Evolutionary conservation across 2,329 filamentous ascomycete species (phyloP).

Genomic region (Colletotrichum higginsianum): DNA sequence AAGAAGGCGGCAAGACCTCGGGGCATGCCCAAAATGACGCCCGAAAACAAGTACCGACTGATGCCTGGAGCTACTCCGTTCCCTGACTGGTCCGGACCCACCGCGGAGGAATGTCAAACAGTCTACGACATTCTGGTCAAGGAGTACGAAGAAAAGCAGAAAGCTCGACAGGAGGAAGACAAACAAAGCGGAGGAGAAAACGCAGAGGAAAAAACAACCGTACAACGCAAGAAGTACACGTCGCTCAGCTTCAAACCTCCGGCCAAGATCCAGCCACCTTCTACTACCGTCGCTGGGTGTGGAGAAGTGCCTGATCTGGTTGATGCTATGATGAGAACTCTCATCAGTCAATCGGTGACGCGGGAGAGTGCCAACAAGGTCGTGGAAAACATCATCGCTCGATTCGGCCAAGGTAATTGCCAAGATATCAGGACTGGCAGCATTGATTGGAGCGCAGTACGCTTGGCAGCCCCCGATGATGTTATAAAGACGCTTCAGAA

Average conservation of each 20-base stretch:
- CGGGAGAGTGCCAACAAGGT: slow-evolving; percentile 72
- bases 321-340: slow-evolving; percentile 68
- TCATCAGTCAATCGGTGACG: slow-evolving; percentile 67
- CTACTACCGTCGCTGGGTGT: slow-evolving; percentile 78
- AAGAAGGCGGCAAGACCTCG: slow-evolving; percentile 45
- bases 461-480: slow-evolving; percentile 69
- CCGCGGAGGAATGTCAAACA: slow-evolving; percentile 76
- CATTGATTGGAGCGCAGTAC: slow-evolving; percentile 82
- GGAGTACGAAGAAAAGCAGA: slow-evolving; percentile 70
- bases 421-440: slow-evolving; percentile 78
- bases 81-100: slow-evolving; percentile 76
- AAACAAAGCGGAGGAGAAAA: neutral
- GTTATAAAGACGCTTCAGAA: slow-evolving; percentile 78
- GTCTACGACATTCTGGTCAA: slow-evolving; percentile 76
- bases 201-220: neutral
- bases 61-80: slow-evolving; percentile 75
- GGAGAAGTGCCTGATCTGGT: slow-evolving; percentile 70
- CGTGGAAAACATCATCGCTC: slow-evolving; percentile 74
- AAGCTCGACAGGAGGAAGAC: neutral
- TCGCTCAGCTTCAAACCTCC: slow-evolving; percentile 68
- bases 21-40: slow-evolving; percentile 46
- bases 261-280: slow-evolving; percentile 77
- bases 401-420: slow-evolving; percentile 73
- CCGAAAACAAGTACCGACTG: slow-evolving; percentile 62
- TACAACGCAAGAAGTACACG: neutral